Evolutionary conservation across 139 green algal species (phyloP).

Genomic region (Chlamydomonas sp.): DNA sequence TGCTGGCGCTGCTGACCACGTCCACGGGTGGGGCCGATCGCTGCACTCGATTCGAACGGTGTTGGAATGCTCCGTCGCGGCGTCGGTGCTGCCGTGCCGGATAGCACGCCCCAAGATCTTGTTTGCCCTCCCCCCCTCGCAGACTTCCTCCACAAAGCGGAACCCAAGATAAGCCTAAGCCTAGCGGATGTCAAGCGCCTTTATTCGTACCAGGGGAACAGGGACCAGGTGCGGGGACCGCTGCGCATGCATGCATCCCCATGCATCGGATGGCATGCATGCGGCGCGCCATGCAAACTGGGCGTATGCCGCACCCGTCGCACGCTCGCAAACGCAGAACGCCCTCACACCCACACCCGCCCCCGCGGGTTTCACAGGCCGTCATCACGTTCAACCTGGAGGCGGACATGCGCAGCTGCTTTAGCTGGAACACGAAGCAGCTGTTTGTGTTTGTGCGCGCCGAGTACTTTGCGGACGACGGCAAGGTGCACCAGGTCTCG

Average conservation of each 20-base stretch:
- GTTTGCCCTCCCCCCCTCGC: conserved; percentile 5
- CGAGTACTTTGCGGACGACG: conserved; percentile 33
- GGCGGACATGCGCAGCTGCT: conserved; percentile 60
- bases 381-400: conserved; percentile 52
- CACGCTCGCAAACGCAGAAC: neutral
- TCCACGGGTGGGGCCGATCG: conserved; percentile 15
- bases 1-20: conserved; percentile 30
- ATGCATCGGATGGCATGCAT: neutral
- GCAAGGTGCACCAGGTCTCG: conserved; percentile 59
- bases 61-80: too few relatives aligned
- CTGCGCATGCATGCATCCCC: neutral
- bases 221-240: conserved; percentile 25
- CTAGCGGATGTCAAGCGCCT: conserved; percentile 26
- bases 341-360: neutral
- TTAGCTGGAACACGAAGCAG: conserved; percentile 87
- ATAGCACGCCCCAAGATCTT: neutral
- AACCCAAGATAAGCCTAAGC: conserved; percentile 21
- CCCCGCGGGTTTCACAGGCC: conserved; percentile 33
- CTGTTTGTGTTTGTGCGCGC: conserved; percentile 39
- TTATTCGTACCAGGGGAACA: conserved; percentile 6
- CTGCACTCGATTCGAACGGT: neutral
- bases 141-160: conserved; percentile 34
- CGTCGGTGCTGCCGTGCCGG: too few relatives aligned
- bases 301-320: neutral
- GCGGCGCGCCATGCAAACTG: neutral